These are phyloP conservation scores for Apiotrichum akiyoshidainum DNA, from an alignment of 1,284 basidiomycete genomes.

Conservation along the genomic window DNA sequence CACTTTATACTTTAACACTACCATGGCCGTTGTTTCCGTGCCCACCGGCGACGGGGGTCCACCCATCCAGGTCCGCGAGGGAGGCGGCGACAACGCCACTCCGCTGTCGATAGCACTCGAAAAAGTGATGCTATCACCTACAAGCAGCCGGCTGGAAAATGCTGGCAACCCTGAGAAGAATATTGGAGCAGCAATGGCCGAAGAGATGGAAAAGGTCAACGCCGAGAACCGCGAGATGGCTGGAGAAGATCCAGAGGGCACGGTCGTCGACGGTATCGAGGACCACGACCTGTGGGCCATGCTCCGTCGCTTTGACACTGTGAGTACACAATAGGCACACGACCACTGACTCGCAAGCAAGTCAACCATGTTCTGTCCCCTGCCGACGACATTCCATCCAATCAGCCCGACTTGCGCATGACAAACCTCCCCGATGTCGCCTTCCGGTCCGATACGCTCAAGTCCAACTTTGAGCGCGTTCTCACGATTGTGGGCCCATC, in stretches of 20 bases:
- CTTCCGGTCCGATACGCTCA: slow-evolving; percentile 51
- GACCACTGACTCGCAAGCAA: slow-evolving; percentile 40
- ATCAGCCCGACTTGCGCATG: slow-evolving; percentile 42
- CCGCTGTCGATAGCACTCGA: too few relatives aligned
- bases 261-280: slow-evolving; percentile 49
- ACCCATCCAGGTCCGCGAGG: too few relatives aligned
- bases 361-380: slow-evolving; percentile 50
- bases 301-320: slow-evolving; percentile 50
- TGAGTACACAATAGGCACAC: slow-evolving; percentile 21
- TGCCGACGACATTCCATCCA: slow-evolving; percentile 37
- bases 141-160: background rate
- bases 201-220: slow-evolving; percentile 45
- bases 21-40: too few relatives aligned
- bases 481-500: slow-evolving; percentile 56
- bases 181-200: background rate
- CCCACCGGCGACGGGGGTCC: too few relatives aligned
- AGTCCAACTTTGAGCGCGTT: slow-evolving; percentile 56
- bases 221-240: slow-evolving; percentile 45
- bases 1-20: too few relatives aligned
- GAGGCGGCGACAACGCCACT: too few relatives aligned
- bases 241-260: slow-evolving; percentile 44
- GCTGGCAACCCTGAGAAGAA: background rate
- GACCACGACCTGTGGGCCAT: slow-evolving; percentile 51
- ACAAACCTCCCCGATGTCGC: slow-evolving; percentile 21
- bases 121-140: too few relatives aligned